Evolutionary conservation across 2,329 filamentous ascomycete species (phyloP).

Genomic region (Aspergillus thermomutatus): DNA sequence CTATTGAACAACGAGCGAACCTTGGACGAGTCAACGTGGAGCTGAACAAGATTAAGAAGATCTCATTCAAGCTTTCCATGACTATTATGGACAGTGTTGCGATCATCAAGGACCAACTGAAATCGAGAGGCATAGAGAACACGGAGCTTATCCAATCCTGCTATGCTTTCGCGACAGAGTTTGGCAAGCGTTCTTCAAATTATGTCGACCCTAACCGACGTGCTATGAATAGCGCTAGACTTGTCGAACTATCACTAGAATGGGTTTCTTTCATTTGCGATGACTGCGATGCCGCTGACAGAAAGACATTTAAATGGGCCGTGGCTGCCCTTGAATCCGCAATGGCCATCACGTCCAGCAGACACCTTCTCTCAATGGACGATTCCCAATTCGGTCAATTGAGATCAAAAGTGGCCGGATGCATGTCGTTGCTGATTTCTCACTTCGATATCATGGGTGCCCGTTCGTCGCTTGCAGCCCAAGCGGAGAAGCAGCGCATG

Average conservation of each 20-base stretch:
- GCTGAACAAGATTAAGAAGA: constrained; percentile 90
- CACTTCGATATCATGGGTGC: constrained; percentile 99
- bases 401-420: constrained; percentile 85
- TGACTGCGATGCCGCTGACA: constrained; percentile 88
- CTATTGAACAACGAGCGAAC: constrained; percentile 90
- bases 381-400: constrained; percentile 83
- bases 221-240: constrained; percentile 94
- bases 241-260: constrained; percentile 88
- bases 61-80: constrained; percentile 93
- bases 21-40: constrained; percentile 87
- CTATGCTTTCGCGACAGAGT: constrained; percentile 98
- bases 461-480: constrained; percentile 84
- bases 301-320: constrained; percentile 96
- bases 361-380: constrained; percentile 86
- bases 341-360: constrained; percentile 93
- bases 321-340: constrained; percentile 93
- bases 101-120: constrained; percentile 80
- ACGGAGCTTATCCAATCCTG: constrained; percentile 97
- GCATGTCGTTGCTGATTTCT: constrained; percentile 95
- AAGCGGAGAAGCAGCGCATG: constrained; percentile 85
- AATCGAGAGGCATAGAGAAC: constrained; percentile 68
- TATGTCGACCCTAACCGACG: constrained; percentile 95
- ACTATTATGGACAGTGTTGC: constrained; percentile 99
- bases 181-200: constrained; percentile 87
- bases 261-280: constrained; percentile 99